These are phyloP conservation scores for Suhomyces kunorum DNA, from an alignment of 1,139 yeast genomes.

Conservation along the genomic window DNA sequence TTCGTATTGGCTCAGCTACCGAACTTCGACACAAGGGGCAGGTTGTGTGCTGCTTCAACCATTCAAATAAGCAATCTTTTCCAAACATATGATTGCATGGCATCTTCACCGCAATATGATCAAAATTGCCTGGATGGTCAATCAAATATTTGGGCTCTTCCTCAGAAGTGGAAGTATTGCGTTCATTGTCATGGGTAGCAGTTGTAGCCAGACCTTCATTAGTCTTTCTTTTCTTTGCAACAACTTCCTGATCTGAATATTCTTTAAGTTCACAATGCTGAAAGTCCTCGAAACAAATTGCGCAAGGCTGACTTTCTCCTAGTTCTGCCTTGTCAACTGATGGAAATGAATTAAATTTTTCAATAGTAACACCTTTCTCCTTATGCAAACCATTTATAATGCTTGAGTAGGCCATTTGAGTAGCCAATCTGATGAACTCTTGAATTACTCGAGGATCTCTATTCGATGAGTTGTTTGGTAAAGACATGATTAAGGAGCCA, in stretches of 20 bases:
- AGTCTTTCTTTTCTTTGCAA: slow-evolving; percentile 16
- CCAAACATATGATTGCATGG: slow-evolving; percentile 87
- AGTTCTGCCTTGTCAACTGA: slow-evolving; percentile 32
- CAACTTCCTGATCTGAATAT: slow-evolving; percentile 21
- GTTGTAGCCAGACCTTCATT: slow-evolving; percentile 6
- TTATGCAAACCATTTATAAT: slow-evolving; percentile 47
- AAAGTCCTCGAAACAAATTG: slow-evolving; percentile 70
- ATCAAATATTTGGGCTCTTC: slow-evolving; percentile 22
- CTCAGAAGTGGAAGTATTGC: not conserved
- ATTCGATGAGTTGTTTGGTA: slow-evolving; percentile 63
- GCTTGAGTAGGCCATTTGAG: slow-evolving; percentile 67
- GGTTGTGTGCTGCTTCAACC: slow-evolving; percentile 68
- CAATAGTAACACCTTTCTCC: slow-evolving; percentile 52
- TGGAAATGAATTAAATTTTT: slow-evolving; percentile 53
- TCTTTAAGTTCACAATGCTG: slow-evolving; percentile 17
- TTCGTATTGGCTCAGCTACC: slow-evolving; percentile 34
- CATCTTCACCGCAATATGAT: slow-evolving; percentile 67
- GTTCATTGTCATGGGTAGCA: slow-evolving; percentile 9
- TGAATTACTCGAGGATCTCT: slow-evolving; percentile 54
- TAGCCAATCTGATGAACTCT: slow-evolving; percentile 63
- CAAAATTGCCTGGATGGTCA: slow-evolving; percentile 36
- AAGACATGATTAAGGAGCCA: slow-evolving; percentile 59
- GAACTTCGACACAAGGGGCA: slow-evolving; percentile 80
- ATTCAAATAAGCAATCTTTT: slow-evolving; percentile 66
- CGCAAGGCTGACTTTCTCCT: slow-evolving; percentile 44